These are phyloP conservation scores for Clavispora fructus DNA, from an alignment of 805 yeast species.

Conservation along the genomic window DNA sequence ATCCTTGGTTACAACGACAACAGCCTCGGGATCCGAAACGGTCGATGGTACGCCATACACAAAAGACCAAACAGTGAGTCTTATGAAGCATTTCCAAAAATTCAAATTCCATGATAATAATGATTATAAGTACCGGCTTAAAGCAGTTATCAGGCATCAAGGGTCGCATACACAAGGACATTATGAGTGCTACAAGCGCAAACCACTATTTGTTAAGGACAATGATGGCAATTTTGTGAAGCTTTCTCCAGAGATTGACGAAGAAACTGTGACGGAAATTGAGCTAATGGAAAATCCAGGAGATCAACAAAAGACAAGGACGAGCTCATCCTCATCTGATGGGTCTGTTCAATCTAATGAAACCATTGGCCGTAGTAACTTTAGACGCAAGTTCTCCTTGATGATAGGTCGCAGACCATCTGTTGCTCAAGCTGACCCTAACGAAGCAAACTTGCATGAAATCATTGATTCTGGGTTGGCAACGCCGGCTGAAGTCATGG, in stretches of 20 bases:
- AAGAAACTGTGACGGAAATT: slow-evolving; percentile 8
- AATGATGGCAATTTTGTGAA: slow-evolving; percentile 36
- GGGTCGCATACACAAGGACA: slow-evolving; percentile 91
- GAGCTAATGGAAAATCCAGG: slow-evolving; percentile 3
- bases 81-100: slow-evolving; percentile 32
- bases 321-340: slow-evolving; percentile 9
- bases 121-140: slow-evolving; percentile 49
- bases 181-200: slow-evolving; percentile 80
- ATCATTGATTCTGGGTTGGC: slow-evolving; percentile 33
- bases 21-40: slow-evolving; percentile 13
- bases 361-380: slow-evolving; percentile 20
- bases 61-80: slow-evolving; percentile 31
- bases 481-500: slow-evolving; percentile 38
- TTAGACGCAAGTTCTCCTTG: slow-evolving; percentile 31
- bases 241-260: slow-evolving; percentile 36
- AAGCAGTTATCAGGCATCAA: slow-evolving; percentile 74
- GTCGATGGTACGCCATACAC: slow-evolving; percentile 35
- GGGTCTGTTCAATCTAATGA: slow-evolving; percentile 8
- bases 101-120: slow-evolving; percentile 38
- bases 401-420: slow-evolving; percentile 42
- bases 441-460: slow-evolving; percentile 32
- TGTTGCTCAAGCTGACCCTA: slow-evolving; percentile 34
- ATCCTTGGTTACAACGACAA: slow-evolving; percentile 2
- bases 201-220: slow-evolving; percentile 54
- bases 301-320: slow-evolving; percentile 3